Evolutionary conservation across 2,329 filamentous ascomycete genomes (phyloP).

Genomic region (Aspergillus intermedius): DNA sequence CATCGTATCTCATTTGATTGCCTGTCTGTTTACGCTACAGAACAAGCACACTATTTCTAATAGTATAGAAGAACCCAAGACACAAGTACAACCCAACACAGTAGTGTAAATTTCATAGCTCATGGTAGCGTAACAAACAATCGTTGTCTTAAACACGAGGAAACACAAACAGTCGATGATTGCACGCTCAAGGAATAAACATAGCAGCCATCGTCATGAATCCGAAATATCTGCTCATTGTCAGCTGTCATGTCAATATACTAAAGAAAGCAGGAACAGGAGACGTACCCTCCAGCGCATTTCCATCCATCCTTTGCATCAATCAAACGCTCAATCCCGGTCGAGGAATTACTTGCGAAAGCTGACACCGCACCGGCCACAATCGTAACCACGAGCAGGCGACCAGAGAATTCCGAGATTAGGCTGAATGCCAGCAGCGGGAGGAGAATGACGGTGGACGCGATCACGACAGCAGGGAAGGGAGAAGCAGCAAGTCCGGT

Average conservation of each 20-base stretch:
- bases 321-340: slow-evolving; percentile 29
- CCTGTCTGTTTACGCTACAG: too few relatives aligned
- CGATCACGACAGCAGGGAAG: slow-evolving; percentile 39
- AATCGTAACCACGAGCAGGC: slow-evolving; percentile 53
- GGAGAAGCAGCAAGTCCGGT: slow-evolving; percentile 7
- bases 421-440: slow-evolving; percentile 55
- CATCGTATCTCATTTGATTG: too few relatives aligned
- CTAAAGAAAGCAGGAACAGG: neutral
- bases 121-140: too few relatives aligned
- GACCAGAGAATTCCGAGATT: slow-evolving; percentile 51
- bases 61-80: too few relatives aligned
- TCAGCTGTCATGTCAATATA: neutral
- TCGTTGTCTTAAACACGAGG: neutral
- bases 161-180: slow-evolving; percentile 6
- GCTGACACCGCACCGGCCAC: slow-evolving; percentile 43
- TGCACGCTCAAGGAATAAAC: slow-evolving; percentile 26
- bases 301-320: slow-evolving; percentile 36
- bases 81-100: neutral
- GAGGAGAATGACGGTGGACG: slow-evolving; percentile 49
- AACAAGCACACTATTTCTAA: too few relatives aligned
- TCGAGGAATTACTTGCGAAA: slow-evolving; percentile 32
- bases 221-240: slow-evolving; percentile 29
- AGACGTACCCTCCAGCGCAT: slow-evolving; percentile 32
- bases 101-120: neutral
- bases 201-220: slow-evolving; percentile 35